Base-by-base conservation (phyloP, 345 rosid genomes). In the Lenwebbia sp. region DNA sequence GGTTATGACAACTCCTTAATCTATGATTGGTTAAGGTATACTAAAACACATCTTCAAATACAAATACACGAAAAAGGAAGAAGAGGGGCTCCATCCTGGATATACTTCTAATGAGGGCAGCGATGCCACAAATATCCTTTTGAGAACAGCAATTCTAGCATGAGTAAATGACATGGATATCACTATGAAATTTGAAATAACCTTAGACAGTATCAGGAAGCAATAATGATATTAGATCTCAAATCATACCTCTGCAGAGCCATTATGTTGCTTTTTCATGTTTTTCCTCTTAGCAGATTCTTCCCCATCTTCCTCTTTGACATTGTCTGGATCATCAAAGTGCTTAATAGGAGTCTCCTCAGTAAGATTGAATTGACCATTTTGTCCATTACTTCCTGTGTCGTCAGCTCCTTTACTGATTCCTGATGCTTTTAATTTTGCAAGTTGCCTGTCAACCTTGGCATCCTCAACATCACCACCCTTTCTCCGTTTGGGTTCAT, bases 231-330 rank as follows among this genome's bases (percentile, higher is more conserved):
- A 65, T 65, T 65, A 30, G 23, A 65, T 70, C 81, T 70, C 81
- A 22, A 21, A 52, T 52, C 56, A 52, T 90, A 94, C 98, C 96
- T 92, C 94, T 54, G 89, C 93, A 54, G 96, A 95, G 88, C 91
- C 93, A 87, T 90, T 88, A 30, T 12, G 84, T 76, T 92, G 88
- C 85, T 88, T 91, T 89, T 92, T 93, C 70, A 44, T 62, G 26
- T 90, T 83, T 84, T 89, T 90, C 84, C 87, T 83, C 33, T 50
- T 83, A 33, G 91, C 86, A 86, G 93, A 92, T 87, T 91, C 90
- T 33, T 87, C 87, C 82, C 74, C 95, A 28, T 84, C 90, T 57
- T 89, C 84, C 86, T 89, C 92, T 57, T 85, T 85, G 12, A 90
- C 92, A 81, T 93, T 92, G 83, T 86, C 90, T 47, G 86, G 50